phyloP scores from a whole-genome alignment of 306 rosid species.

The Ceratonia siliqua region DNA sequence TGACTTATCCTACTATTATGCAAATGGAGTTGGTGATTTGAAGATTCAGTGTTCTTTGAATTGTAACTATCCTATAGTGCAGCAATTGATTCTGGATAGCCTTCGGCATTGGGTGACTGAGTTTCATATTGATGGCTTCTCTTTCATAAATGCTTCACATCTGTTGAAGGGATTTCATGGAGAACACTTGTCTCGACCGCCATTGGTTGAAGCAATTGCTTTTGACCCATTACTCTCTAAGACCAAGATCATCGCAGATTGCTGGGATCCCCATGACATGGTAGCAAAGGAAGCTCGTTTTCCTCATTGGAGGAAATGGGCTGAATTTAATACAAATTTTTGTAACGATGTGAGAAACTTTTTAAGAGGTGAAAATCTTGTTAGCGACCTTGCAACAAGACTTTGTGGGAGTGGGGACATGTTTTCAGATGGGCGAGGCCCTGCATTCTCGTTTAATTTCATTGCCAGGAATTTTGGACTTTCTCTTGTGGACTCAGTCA shows the following conservation, averaged over 20 bases:
- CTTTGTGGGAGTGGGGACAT: constrained; percentile 90
- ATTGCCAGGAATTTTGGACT: constrained; percentile 67
- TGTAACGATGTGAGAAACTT: constrained; percentile 67
- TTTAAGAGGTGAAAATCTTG: constrained; percentile 68
- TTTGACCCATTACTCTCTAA: constrained; percentile 81
- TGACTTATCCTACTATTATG: constrained; percentile 59
- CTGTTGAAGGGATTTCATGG: constrained; percentile 66
- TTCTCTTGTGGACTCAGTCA: constrained; percentile 85
- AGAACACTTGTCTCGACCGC: constrained; percentile 75
- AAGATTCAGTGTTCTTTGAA: constrained; percentile 52
- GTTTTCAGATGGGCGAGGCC: constrained; percentile 78
- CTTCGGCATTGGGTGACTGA: constrained; percentile 84
- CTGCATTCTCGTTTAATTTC: constrained; percentile 79
- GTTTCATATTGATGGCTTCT: constrained; percentile 93
- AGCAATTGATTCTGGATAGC: constrained; percentile 75
- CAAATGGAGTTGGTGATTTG: constrained; percentile 38
- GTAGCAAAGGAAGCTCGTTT: constrained; percentile 52
- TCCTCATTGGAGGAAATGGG: constrained; percentile 99
- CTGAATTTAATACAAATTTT: constrained; percentile 73
- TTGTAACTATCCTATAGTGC: constrained; percentile 82
- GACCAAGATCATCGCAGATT: constrained; percentile 81
- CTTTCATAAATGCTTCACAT: constrained; percentile 79
- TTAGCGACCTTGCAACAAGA: constrained; percentile 85
- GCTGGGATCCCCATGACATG: constrained; percentile 65
- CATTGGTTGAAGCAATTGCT: constrained; percentile 80